Conservation (phyloP, 2,329 filamentous ascomycete species). For the Aureobasidium lini region DNA sequence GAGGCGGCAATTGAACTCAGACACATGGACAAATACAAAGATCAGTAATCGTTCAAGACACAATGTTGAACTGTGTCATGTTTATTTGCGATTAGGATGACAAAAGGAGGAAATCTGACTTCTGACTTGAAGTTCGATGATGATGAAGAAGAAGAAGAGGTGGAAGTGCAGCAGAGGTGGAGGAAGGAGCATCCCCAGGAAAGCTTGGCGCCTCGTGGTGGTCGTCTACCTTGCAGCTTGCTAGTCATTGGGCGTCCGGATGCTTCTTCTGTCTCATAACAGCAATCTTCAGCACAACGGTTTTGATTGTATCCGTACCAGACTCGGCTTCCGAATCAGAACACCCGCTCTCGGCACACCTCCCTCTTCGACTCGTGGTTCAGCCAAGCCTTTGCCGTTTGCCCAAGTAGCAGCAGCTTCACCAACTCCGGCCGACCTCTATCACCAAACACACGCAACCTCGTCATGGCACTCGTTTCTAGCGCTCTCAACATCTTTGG, state of each 20-base stretch:
- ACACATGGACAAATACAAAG: background rate
- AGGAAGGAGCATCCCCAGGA: background rate
- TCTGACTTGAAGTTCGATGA: background rate
- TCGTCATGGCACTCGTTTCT: conserved; percentile 62
- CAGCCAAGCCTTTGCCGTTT: background rate
- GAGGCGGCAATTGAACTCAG: conserved; percentile 7
- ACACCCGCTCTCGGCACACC: background rate
- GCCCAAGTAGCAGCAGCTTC: background rate
- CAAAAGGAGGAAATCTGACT: background rate
- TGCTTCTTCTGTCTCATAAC: background rate
- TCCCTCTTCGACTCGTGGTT: background rate
- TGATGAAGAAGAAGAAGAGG: background rate
- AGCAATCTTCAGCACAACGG: background rate
- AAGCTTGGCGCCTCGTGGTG: background rate
- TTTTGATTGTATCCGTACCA: background rate
- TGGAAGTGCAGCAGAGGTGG: background rate
- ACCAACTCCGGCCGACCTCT: background rate
- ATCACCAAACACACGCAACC: background rate
- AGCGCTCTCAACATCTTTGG: conserved; percentile 66
- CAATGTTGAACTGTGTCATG: background rate
- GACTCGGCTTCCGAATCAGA: background rate
- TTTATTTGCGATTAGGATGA: too few relatives aligned
- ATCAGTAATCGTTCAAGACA: background rate
- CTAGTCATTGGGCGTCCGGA: background rate
- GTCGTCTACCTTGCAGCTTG: background rate